Conservation (phyloP, 73 alveolate genomes). For the Paramecium tetraurelia region DNA sequence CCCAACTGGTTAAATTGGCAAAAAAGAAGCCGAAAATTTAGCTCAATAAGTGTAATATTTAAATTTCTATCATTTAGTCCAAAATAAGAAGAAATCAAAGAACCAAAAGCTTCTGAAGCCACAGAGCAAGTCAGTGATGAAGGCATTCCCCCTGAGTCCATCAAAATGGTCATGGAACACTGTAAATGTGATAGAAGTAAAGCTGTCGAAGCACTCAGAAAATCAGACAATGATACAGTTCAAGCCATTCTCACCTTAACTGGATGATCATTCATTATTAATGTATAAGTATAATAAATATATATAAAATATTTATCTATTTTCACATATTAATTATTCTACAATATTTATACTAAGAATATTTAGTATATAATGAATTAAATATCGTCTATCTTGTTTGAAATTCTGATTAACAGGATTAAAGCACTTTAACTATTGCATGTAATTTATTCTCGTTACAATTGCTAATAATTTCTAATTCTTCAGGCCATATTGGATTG, state of each 20-base stretch:
- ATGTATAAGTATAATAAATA: background rate
- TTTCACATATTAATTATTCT: background rate
- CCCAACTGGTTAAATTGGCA: constrained; percentile 20
- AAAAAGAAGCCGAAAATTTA: constrained; percentile 63
- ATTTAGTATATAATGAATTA: background rate
- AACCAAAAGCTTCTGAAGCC: constrained; percentile 57
- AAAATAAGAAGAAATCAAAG: constrained; percentile 57
- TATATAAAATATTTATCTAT: background rate
- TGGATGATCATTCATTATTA: background rate
- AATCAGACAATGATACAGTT: constrained; percentile 91
- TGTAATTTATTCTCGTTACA: background rate
- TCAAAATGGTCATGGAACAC: constrained; percentile 94
- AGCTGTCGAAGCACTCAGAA: constrained; percentile 95
- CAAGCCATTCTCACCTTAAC: constrained; percentile 73
- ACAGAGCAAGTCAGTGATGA: constrained; percentile 85
- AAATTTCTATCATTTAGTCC: background rate
- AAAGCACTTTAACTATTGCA: background rate
- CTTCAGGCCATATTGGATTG: background rate
- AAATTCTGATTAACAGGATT: background rate
- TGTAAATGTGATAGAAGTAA: constrained; percentile 84
- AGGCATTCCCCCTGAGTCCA: constrained; percentile 91
- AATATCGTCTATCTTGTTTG: background rate
- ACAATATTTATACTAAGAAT: background rate
- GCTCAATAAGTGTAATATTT: constrained; percentile 26
- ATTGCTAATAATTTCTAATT: background rate